Conservation (phyloP, 2,329 filamentous ascomycete species). For the Neopestalotiopsis sp. region DNA sequence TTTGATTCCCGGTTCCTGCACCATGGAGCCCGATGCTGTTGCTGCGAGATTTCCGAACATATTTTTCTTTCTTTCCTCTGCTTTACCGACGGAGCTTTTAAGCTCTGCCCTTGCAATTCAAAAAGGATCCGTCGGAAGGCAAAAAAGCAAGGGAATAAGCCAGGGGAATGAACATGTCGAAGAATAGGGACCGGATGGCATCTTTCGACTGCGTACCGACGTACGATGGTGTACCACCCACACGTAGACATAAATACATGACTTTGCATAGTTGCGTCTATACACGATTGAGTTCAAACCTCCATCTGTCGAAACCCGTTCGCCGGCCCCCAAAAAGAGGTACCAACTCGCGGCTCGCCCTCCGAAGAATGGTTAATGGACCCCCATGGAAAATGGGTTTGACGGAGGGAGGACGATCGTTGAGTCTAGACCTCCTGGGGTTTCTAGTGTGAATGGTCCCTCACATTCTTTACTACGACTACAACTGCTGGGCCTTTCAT, state of each 20-base stretch:
- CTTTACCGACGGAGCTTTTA: neutral
- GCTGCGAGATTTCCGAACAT: neutral
- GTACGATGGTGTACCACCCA: too few relatives aligned
- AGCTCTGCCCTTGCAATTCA: neutral
- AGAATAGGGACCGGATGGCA: neutral
- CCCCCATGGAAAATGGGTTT: neutral
- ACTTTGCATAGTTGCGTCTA: too few relatives aligned
- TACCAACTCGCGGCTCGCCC: too few relatives aligned
- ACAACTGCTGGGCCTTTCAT: neutral
- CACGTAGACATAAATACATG: too few relatives aligned
- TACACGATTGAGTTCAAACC: too few relatives aligned
- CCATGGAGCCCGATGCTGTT: neutral
- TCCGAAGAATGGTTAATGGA: too few relatives aligned
- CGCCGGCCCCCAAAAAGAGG: too few relatives aligned
- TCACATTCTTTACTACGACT: neutral
- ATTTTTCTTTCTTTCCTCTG: neutral
- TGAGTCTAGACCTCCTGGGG: neutral
- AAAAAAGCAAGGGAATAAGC: neutral
- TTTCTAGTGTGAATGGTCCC: neutral
- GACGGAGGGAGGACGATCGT: neutral
- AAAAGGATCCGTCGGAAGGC: neutral
- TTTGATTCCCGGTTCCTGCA: constrained; percentile 16
- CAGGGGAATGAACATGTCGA: neutral
- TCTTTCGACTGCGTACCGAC: too few relatives aligned
- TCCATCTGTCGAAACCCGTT: too few relatives aligned